Evolutionary conservation across 2,329 filamentous ascomycete species (phyloP), one percentile per base, ranked within the genome.

Genomic region (Aureobasidium sp.): DNA sequence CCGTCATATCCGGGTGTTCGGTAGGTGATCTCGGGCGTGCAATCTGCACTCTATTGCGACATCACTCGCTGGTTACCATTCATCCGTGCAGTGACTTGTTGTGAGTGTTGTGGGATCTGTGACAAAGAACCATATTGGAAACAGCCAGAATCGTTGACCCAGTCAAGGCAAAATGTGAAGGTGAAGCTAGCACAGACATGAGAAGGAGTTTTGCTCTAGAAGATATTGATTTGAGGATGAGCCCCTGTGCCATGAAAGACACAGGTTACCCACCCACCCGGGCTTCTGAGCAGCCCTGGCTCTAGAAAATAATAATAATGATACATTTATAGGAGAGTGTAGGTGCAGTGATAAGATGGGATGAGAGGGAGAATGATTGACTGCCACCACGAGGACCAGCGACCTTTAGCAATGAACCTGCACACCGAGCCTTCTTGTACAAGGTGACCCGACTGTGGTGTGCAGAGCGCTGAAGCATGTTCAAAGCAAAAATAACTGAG

Each of bases 401-500:
- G 3, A 36, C 48, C 48, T 17, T 2, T 5, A 37, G 34, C 48
- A 36, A 37, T 37, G 48, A 52, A 26, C 48, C 48, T 52, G 48
- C 20, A 52, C 48, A 37, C 32, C 48, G 29, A 52, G 48, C 13
- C 34, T 9, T 10, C n/a, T 32, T 7, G 17, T n/a, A 32, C n/a
- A n/a, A 48, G 32, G n/a, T 10, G 34, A 52, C 32, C 29, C 17
- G 26, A 52, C 6, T 52, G 48, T 52, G 20, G 34, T 37, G 48
- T 52, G 32, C 48, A 52, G 48, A 52, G 48, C 48, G 48, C 48
- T 52, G 48, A 52, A 52, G 48, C 48, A 32, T 52, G 48, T 37
- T 15, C 48, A 52, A 27, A 52, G 20, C 17, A 9, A 37, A 37
- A 12, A 13, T 13, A 37, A 37, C 20, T 20, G 13, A 7, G 17